Conservation (phyloP, 768 basidiomycete genomes). For the Fomitopsis pulvina region DNA sequence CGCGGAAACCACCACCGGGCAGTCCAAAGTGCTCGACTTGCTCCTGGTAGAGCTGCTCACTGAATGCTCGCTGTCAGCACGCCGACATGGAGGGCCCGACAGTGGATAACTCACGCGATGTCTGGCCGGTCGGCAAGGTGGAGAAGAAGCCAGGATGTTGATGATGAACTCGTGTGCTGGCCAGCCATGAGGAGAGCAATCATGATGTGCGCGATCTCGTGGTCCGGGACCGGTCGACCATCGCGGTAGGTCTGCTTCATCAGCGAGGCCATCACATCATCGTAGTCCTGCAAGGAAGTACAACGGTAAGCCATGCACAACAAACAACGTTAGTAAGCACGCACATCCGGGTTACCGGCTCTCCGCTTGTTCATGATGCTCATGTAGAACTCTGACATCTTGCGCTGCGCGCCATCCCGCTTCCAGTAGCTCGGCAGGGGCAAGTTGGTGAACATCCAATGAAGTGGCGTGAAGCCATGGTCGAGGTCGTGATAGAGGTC, state of each 20-base stretch:
- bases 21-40: constrained; percentile 78
- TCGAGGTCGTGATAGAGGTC: constrained; percentile 84
- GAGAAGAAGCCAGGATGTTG: constrained; percentile 84
- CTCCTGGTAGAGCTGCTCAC: constrained; percentile 82
- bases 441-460: constrained; percentile 91
- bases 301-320: constrained; percentile 3
- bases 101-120: constrained; percentile 50
- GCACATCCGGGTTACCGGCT: constrained; percentile 37
- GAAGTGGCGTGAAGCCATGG: constrained; percentile 92
- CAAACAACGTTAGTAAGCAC: constrained; percentile 14
- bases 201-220: constrained; percentile 96
- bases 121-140: constrained; percentile 76
- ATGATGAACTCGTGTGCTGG: constrained; percentile 95
- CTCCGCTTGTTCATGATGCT: constrained; percentile 75
- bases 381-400: constrained; percentile 92
- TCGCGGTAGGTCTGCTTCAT: constrained; percentile 78
- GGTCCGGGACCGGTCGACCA: constrained; percentile 72
- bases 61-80: constrained; percentile 21
- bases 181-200: constrained; percentile 99
- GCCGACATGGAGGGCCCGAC: no score
- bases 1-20: constrained; percentile 72
- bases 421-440: constrained; percentile 86
- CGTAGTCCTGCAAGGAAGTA: constrained; percentile 45
- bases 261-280: constrained; percentile 91
- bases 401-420: constrained; percentile 84